Evolutionary conservation across 2,329 filamentous ascomycete genomes (phyloP).

Genomic region (Sporothrix schenckii): DNA sequence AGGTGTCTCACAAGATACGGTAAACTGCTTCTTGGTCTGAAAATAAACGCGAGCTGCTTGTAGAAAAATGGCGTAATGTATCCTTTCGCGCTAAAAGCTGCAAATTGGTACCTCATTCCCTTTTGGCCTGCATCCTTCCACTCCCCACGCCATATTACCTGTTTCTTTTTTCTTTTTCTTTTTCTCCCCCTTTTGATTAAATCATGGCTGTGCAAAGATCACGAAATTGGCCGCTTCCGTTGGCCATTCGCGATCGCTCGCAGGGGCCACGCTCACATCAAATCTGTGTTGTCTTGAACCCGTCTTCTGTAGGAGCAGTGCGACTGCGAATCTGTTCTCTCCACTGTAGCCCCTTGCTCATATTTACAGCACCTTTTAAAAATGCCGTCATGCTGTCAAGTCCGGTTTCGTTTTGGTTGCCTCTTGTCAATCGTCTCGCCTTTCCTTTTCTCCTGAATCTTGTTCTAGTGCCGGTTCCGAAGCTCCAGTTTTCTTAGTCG

Average conservation of each 20-base stretch:
- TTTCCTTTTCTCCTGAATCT: slow-evolving; percentile 7
- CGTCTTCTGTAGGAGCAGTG: not conserved
- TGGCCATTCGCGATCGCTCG: not conserved
- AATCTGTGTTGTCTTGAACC: not conserved
- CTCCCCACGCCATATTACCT: too few species aligned
- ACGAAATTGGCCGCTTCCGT: slow-evolving; percentile 7
- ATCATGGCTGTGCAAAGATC: slow-evolving; percentile 19
- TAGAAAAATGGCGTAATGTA: not conserved
- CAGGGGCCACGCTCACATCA: slow-evolving; percentile 3
- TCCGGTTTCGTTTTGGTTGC: not conserved
- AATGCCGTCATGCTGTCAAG: not conserved
- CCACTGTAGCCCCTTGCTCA: not conserved
- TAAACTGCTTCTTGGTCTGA: not conserved
- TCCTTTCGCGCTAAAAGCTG: slow-evolving; percentile 10
- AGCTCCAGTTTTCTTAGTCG: not conserved
- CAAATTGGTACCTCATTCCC: not conserved
- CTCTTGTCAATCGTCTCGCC: not conserved
- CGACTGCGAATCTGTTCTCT: not conserved
- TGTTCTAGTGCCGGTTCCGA: slow-evolving; percentile 17
- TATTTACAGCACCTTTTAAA: not conserved
- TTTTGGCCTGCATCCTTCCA: not conserved
- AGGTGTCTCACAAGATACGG: slow-evolving; percentile 3
- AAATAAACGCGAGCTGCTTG: slow-evolving; percentile 8
- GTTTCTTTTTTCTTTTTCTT: not conserved
- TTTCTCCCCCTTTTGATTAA: slow-evolving; percentile 20